Evolutionary conservation across 2,329 filamentous ascomycete species (phyloP).

Genomic region (Alternaria brassicae): DNA sequence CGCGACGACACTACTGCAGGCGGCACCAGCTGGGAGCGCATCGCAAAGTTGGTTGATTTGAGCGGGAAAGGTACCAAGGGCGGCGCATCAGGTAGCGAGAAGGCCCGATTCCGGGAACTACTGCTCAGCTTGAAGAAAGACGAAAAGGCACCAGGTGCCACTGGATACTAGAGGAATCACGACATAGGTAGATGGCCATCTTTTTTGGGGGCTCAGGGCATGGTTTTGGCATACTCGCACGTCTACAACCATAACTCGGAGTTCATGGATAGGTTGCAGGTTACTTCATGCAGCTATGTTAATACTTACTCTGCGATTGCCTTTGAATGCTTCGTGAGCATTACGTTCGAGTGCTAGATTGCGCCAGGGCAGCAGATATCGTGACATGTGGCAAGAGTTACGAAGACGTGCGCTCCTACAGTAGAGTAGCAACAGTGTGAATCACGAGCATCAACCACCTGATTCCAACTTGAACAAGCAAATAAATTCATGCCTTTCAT

Average conservation of each 20-base stretch:
- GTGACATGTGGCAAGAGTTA: neutral
- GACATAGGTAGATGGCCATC: constrained; percentile 14
- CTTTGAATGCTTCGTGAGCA: neutral
- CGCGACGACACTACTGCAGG: constrained; percentile 93
- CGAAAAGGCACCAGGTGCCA: constrained; percentile 76
- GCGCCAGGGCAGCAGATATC: neutral
- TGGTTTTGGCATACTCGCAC: constrained; percentile 21
- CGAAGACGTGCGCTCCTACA: neutral
- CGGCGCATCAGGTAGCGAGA: constrained; percentile 87
- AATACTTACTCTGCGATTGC: constrained; percentile 20
- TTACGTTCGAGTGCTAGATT: neutral
- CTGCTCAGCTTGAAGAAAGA: constrained; percentile 89
- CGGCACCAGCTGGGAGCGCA: constrained; percentile 97
- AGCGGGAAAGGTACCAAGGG: constrained; percentile 91
- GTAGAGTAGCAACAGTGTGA: neutral
- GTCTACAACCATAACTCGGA: constrained; percentile 24
- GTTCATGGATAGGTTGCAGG: constrained; percentile 33
- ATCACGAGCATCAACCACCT: neutral
- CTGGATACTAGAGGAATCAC: constrained; percentile 46
- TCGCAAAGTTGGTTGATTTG: constrained; percentile 95
- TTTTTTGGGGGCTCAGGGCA: constrained; percentile 17
- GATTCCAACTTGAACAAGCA: neutral
- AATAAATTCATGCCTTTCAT: neutral
- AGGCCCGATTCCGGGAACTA: constrained; percentile 94
- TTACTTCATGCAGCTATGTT: constrained; percentile 33